Percentiles rank a stretch among this genome's conserved stretches.
These are phyloP conservation scores for Colletotrichum sp. DNA, from an alignment of 2,329 filamentous ascomycete genomes.

Conservation along the genomic window DNA sequence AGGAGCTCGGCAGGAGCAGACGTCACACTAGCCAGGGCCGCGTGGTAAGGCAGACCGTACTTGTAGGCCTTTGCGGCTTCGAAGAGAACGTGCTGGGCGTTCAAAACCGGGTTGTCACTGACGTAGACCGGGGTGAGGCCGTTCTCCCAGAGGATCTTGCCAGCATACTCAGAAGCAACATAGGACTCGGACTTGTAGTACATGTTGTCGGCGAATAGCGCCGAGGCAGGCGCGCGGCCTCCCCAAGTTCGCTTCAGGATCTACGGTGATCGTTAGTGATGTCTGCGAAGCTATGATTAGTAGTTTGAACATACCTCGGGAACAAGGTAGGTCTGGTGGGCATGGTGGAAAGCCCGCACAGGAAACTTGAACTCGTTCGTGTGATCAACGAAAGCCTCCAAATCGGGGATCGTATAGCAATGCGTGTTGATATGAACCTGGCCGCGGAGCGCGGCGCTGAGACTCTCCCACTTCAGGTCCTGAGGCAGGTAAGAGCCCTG, in stretches of 20 bases:
- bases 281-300: neutral
- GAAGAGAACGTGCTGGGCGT: slow-evolving; percentile 72
- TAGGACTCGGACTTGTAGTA: slow-evolving; percentile 75
- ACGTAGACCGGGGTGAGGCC: slow-evolving; percentile 72
- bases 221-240: slow-evolving; percentile 57
- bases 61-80: slow-evolving; percentile 66
- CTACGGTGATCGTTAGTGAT: slow-evolving; percentile 27
- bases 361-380: slow-evolving; percentile 75
- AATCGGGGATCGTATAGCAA: slow-evolving; percentile 73
- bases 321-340: slow-evolving; percentile 69
- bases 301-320: slow-evolving; percentile 56
- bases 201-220: slow-evolving; percentile 76
- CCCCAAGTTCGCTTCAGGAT: slow-evolving; percentile 64
- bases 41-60: slow-evolving; percentile 66
- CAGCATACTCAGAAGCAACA: slow-evolving; percentile 68
- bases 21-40: slow-evolving; percentile 62
- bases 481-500: slow-evolving; percentile 65
- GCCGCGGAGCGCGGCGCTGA: slow-evolving; percentile 67
- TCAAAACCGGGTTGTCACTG: slow-evolving; percentile 74
- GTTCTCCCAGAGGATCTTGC: slow-evolving; percentile 69
- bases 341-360: slow-evolving; percentile 72
- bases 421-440: slow-evolving; percentile 75
- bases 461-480: slow-evolving; percentile 67
- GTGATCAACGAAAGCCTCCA: slow-evolving; percentile 73
- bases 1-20: slow-evolving; percentile 63